phyloP scores from a whole-genome alignment of 148 eudicot genomes.

The Heliamphora exappendiculata region DNA sequence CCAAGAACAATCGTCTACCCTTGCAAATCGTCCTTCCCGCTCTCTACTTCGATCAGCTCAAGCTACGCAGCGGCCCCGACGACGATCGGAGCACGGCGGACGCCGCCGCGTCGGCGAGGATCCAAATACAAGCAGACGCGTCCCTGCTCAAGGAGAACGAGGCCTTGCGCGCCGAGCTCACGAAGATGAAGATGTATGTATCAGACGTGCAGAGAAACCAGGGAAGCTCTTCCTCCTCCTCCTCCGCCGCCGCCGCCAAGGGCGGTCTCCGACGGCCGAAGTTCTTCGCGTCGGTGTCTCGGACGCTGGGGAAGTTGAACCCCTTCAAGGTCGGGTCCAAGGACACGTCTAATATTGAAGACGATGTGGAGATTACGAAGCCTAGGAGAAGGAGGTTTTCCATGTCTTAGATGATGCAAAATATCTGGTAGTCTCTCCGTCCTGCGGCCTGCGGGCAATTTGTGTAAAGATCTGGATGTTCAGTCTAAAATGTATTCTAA shows the following conservation, averaged over 20 bases:
- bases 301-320: slow-evolving; percentile 74
- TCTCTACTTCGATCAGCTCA: slow-evolving; percentile 77
- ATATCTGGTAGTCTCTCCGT: too few species aligned
- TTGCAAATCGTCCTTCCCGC: slow-evolving; percentile 86
- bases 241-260: too few species aligned
- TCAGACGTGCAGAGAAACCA: slow-evolving; percentile 41
- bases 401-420: slow-evolving; percentile 53
- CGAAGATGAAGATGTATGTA: slow-evolving; percentile 80
- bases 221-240: slow-evolving; percentile 33
- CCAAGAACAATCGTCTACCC: slow-evolving; percentile 84
- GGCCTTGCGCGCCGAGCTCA: slow-evolving; percentile 52
- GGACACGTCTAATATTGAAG: slow-evolving; percentile 68
- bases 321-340: slow-evolving; percentile 91
- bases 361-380: slow-evolving; percentile 63
- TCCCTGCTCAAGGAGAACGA: slow-evolving; percentile 71
- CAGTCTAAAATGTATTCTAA: too few species aligned
- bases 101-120: slow-evolving; percentile 32
- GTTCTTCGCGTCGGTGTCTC: slow-evolving; percentile 82
- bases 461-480: too few species aligned
- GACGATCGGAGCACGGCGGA: slow-evolving; percentile 24
- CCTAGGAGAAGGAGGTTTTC: slow-evolving; percentile 92
- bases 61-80: slow-evolving; percentile 55
- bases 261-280: slow-evolving; percentile 31
- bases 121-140: slow-evolving; percentile 51
- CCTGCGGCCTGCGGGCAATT: too few species aligned